Evolutionary conservation across 176 grass and related monocot species (phyloP).

Genomic region (Oryza glaberrima): DNA sequence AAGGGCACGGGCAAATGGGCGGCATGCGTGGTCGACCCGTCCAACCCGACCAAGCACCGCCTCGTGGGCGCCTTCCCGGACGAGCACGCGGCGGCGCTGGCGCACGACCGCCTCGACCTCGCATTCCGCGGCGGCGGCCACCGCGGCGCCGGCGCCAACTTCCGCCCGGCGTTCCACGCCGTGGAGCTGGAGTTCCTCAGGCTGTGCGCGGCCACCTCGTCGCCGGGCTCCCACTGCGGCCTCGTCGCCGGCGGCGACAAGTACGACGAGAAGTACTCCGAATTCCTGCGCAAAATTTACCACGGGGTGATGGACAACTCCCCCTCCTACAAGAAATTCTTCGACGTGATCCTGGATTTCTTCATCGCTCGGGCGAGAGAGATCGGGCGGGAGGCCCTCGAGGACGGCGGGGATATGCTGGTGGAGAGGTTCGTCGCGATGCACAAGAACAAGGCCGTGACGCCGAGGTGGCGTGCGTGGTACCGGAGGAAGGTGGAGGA

Average conservation of each 20-base stretch:
- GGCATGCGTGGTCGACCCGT: slow-evolving; percentile 28
- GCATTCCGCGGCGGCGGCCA: slow-evolving; percentile 9
- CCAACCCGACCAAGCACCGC: not conserved
- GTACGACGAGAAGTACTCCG: slow-evolving; percentile 45
- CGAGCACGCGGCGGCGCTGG: slow-evolving; percentile 43
- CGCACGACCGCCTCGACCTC: slow-evolving; percentile 46
- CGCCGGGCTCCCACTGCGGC: not conserved
- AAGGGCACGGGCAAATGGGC: not conserved
- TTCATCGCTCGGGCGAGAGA: not conserved
- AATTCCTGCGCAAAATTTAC: not conserved
- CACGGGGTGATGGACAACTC: not conserved
- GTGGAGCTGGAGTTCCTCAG: slow-evolving; percentile 38
- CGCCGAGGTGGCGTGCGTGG: not conserved
- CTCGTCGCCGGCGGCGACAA: slow-evolving; percentile 2
- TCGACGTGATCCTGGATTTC: not conserved
- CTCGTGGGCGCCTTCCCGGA: slow-evolving; percentile 22
- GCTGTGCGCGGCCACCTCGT: not conserved
- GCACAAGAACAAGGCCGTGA: slow-evolving; percentile 45
- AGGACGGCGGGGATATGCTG: not conserved
- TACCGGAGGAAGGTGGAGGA: not conserved
- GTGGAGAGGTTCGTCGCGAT: slow-evolving; percentile 46
- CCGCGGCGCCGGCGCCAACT: not conserved
- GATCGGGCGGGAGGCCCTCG: slow-evolving; percentile 5
- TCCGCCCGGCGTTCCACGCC: slow-evolving; percentile 22
- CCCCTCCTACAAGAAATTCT: not conserved